A percentile compares a stretch with the other conserved stretches of the same genome.
Conservation (phyloP, 2,329 filamentous ascomycete species). For the Catunica adiposa region DNA sequence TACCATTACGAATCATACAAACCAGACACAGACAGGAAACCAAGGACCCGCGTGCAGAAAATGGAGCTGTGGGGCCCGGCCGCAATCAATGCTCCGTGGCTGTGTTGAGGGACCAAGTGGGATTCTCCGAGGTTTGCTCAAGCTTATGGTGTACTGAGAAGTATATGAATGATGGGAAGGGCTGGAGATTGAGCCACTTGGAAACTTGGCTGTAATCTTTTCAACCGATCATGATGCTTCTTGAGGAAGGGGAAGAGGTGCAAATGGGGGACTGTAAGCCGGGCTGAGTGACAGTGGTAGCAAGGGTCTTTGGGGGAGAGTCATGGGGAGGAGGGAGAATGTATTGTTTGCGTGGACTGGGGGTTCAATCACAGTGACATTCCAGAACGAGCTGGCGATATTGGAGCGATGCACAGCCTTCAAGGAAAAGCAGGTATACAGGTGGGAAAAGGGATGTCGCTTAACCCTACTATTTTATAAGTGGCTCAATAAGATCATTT, state of each 20-base stretch:
- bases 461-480: neutral
- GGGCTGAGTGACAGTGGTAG: neutral
- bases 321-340: neutral
- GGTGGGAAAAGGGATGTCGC: neutral
- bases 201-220: too few relatives aligned
- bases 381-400: constrained; percentile 1
- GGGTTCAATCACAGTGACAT: neutral
- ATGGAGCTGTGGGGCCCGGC: neutral
- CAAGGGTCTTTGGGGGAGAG: neutral
- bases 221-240: too few relatives aligned
- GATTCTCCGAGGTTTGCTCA: neutral
- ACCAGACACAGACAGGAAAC: too few relatives aligned
- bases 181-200: too few relatives aligned
- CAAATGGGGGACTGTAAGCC: too few relatives aligned
- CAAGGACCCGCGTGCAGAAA: too few relatives aligned
- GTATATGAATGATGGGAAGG: too few relatives aligned
- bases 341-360: neutral
- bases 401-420: neutral
- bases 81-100: neutral
- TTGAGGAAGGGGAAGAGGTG: too few relatives aligned
- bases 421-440: neutral
- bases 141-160: neutral
- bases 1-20: too few relatives aligned
- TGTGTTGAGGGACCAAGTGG: neutral
- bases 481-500: neutral